phyloP scores from a whole-genome alignment of 495 filamentous ascomycete species.

The Talaromyces proteolyticus region DNA sequence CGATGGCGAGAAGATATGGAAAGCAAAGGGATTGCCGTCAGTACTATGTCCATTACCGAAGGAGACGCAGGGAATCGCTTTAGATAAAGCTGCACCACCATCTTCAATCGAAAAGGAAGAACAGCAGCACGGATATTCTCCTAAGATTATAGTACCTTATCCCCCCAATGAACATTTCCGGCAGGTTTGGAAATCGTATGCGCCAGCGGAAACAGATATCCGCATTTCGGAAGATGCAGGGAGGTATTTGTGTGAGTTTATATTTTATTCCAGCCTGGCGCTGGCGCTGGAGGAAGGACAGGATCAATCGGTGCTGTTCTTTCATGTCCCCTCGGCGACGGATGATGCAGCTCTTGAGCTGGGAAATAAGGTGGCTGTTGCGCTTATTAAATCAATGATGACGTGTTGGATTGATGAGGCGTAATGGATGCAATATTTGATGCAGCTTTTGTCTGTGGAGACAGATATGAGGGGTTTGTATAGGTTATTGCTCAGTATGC shows the following conservation, averaged over 20 bases:
- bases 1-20: slow-evolving; percentile 43
- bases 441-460: no score
- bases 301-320: slow-evolving; percentile 59
- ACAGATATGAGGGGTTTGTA: no score
- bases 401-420: slow-evolving; percentile 35
- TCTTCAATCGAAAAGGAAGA: no score
- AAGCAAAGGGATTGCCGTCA: slow-evolving; percentile 30
- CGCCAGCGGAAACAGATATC: slow-evolving; percentile 42
- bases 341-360: slow-evolving; percentile 47
- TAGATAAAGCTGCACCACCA: not conserved
- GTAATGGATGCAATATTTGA: no score
- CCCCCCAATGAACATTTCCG: slow-evolving; percentile 29
- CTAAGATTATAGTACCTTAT: slow-evolving; percentile 12
- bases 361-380: slow-evolving; percentile 59
- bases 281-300: slow-evolving; percentile 41
- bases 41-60: slow-evolving; percentile 25
- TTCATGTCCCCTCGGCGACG: slow-evolving; percentile 67
- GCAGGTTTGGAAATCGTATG: slow-evolving; percentile 25
- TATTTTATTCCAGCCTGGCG: slow-evolving; percentile 71
- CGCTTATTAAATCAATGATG: slow-evolving; percentile 64
- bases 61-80: not conserved
- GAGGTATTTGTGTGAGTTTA: slow-evolving; percentile 81
- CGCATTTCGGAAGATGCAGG: slow-evolving; percentile 70
- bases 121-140: no score
- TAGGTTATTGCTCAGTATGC: no score